Base-by-base conservation (phyloP, 768 basidiomycete genomes). In the Tylopilus rubrobrunneus region DNA sequence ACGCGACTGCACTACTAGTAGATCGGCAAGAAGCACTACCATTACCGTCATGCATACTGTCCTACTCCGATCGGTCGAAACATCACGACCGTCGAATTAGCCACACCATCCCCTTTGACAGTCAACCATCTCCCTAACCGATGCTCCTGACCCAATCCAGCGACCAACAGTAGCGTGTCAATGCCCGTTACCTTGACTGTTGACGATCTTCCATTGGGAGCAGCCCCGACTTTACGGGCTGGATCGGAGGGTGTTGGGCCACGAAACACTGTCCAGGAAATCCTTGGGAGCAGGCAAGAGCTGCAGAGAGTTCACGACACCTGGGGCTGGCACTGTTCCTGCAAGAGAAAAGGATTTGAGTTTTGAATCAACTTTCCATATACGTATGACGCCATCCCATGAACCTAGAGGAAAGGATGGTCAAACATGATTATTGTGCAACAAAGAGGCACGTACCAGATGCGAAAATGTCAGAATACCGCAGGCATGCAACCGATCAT, bases 281-380 rank as follows among this genome's bases (percentile, higher is more conserved):
- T 68, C 70, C 42, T 68, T 65, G 2, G 78, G 77, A 9, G 85
- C 77, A 0, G 82, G 68, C 19, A 93, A 59, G 48, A 99, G 71
- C 67, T 96, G 93, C 4, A 98, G 76, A 5, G 92, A 92, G 72
- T 99, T 99, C 66, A 98, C 76, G 52, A 96, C 82, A 0, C 97
- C 97, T 0, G 76, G 79, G 0, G 82, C 85, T 1, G 83, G 73
- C 19, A 95, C 70, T 6, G 77, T 81, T 14, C 84, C 85, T 12
- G 85, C 63, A 2, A 80, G 80, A 12, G 81, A 70, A 70, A 99
- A 96, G 0, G 86, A 86, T 62, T 83, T 87, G 14, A 95, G 71
- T 58, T 83, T 87, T 1, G 82, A 62, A 57, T 94, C 89, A 31
- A 99, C 75, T 64, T 90, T 86, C 96, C 97, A 99, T 67, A 99